Conservation (phyloP, 148 eudicot genomes). For the Chenopodium quinoa region DNA sequence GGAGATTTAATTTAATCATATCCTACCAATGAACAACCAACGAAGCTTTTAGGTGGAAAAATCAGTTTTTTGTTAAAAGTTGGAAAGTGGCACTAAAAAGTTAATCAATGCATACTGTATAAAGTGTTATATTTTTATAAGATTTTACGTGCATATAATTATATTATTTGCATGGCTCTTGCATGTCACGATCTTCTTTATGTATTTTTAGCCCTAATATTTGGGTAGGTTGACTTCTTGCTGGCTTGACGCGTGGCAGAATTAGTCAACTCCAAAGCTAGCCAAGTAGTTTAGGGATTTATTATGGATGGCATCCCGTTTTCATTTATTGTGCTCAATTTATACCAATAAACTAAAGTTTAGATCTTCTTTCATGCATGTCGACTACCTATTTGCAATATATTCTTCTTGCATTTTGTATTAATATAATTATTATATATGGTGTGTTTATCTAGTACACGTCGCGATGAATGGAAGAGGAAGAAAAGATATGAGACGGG, state of each 20-base stretch:
- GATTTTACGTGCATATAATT: background rate
- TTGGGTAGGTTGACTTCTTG: slow-evolving; percentile 24
- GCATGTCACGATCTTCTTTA: slow-evolving; percentile 10
- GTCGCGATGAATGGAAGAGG: too few species aligned
- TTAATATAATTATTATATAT: too few species aligned
- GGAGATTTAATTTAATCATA: background rate
- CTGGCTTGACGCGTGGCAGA: slow-evolving; percentile 17
- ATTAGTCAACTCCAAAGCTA: background rate
- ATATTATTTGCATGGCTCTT: slow-evolving; percentile 6
- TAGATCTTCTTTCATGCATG: too few species aligned
- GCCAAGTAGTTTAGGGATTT: background rate
- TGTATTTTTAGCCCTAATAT: background rate
- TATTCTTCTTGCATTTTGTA: too few species aligned
- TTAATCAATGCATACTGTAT: slow-evolving; percentile 9
- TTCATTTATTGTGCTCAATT: background rate
- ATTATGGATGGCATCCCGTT: background rate
- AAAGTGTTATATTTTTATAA: background rate
- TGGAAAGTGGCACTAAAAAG: slow-evolving; percentile 5
- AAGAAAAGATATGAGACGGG: too few species aligned
- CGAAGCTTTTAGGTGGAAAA: slow-evolving; percentile 10
- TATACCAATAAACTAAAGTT: too few species aligned
- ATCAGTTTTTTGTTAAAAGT: slow-evolving; percentile 6
- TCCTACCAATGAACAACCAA: slow-evolving; percentile 2
- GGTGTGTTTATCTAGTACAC: too few species aligned
- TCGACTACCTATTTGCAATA: too few species aligned